Evolutionary conservation across 1,139 yeast species (phyloP), one percentile per base, ranked within the genome.

Genomic region (Nadsonia starkeyi-henricii): DNA sequence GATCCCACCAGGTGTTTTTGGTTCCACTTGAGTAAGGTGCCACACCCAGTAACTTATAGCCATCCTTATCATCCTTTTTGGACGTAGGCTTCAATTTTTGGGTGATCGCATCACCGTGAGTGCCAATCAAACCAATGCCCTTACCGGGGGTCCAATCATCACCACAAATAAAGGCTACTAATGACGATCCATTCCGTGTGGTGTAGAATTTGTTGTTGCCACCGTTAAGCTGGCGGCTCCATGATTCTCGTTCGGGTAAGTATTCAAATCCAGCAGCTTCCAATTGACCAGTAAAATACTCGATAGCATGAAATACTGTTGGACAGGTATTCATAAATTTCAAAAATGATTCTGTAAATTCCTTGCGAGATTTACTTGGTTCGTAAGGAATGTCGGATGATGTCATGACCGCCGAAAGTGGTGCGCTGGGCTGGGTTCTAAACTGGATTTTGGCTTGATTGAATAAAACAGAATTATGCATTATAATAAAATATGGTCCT

Each of bases 251-350:
- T 64, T 89, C 97, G 20, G 75, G 69, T 46, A 88, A 66, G 61
- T 83, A 88, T 9, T 60, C 62, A 61, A 85, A 89, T 0, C 95
- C 69, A 9, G 59, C 57, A 9, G 48, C 47, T 12, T 57, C 58
- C 37, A 68, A 58, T 48, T 53, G 49, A 28, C 53, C 48, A 15
- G 58, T 53, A 45, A 81, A 78, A n/a, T 74, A 73, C 46, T 75
- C 73, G 13, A 85, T 88, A 13, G 88, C 95, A 65, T 89, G 97
- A 65, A 85, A 89, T 1, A 95, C 95, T 1, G 97, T 85, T 36
- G 96, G 97, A 15, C 93, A 79, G 13, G 72, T 73, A 63, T 85
- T 82, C 62, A 89, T 81, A 61, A 85, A 89, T 51, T 78, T 74
- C 48, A 88, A 72, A 61, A 89, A 85, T 50, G 77, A 80, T 47